phyloP scores from a whole-genome alignment of 169 alveolate species.

The Plasmodium reichenowi region DNA sequence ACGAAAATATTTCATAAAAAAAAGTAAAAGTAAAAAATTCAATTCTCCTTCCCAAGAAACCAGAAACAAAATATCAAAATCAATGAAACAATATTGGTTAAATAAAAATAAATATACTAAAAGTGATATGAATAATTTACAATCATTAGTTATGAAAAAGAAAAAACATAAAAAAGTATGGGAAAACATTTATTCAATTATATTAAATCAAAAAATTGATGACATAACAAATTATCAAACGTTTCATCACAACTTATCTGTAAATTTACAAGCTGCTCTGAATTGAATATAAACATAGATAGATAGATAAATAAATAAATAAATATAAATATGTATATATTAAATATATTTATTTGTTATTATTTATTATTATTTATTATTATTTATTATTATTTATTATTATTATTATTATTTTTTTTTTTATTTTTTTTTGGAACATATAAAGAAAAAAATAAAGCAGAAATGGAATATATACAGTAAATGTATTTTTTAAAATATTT shows the following conservation, averaged over 20 bases:
- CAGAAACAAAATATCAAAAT: slow-evolving; percentile 50
- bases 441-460: too few species aligned
- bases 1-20: slow-evolving; percentile 43
- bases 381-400: too few species aligned
- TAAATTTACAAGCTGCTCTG: slow-evolving; percentile 56
- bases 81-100: slow-evolving; percentile 72
- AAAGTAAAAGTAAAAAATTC: slow-evolving; percentile 14
- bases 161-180: slow-evolving; percentile 75
- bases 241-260: slow-evolving; percentile 51
- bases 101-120: slow-evolving; percentile 39
- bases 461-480: too few species aligned
- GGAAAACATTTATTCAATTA: slow-evolving; percentile 75
- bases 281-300: slow-evolving; percentile 1
- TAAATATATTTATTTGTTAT: too few species aligned
- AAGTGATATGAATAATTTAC: slow-evolving; percentile 17
- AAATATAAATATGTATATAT: too few species aligned
- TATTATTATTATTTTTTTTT: too few species aligned
- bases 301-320: too few species aligned
- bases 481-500: too few species aligned
- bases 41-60: slow-evolving; percentile 32
- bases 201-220: slow-evolving; percentile 58
- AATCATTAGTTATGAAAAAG: slow-evolving; percentile 24
- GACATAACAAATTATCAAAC: slow-evolving; percentile 39
- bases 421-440: too few species aligned
- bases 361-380: too few species aligned